Conservation (phyloP, 2,329 filamentous ascomycete genomes). For the Aspergillus neoniger region DNA sequence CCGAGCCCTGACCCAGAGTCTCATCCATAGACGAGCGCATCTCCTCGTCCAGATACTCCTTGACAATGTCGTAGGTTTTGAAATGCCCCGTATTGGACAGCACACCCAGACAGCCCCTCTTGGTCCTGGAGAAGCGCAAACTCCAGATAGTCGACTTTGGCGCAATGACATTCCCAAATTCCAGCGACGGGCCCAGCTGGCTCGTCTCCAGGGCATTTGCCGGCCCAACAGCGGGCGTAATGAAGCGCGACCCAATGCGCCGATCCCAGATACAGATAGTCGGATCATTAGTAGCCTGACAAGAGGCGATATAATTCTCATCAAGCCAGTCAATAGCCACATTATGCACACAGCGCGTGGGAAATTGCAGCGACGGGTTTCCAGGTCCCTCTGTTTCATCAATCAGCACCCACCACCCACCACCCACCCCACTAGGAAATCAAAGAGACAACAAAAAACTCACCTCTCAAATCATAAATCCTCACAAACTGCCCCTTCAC, state of each 20-base stretch:
- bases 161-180: conserved; percentile 58
- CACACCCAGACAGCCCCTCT: conserved; percentile 59
- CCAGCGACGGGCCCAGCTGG: conserved; percentile 55
- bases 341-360: conserved; percentile 64
- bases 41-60: conserved; percentile 50
- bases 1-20: conserved; percentile 43
- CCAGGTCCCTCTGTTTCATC: conserved; percentile 34
- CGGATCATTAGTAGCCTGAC: conserved; percentile 56
- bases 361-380: conserved; percentile 49
- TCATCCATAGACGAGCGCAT: conserved; percentile 42
- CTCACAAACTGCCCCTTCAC: conserved; percentile 63
- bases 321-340: conserved; percentile 65
- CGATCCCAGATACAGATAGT: conserved; percentile 65
- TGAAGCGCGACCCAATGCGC: conserved; percentile 48
- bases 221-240: conserved; percentile 38
- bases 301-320: conserved; percentile 66
- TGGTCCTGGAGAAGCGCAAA: conserved; percentile 61
- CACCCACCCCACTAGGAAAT: background rate
- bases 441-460: conserved; percentile 23
- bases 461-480: conserved; percentile 64
- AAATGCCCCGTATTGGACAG: conserved; percentile 62
- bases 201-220: conserved; percentile 33
- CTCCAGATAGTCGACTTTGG: conserved; percentile 61
- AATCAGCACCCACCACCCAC: conserved; percentile 3
- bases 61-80: conserved; percentile 57